Conservation (phyloP, 257 asterid species). For the Penstemon newberryi region DNA sequence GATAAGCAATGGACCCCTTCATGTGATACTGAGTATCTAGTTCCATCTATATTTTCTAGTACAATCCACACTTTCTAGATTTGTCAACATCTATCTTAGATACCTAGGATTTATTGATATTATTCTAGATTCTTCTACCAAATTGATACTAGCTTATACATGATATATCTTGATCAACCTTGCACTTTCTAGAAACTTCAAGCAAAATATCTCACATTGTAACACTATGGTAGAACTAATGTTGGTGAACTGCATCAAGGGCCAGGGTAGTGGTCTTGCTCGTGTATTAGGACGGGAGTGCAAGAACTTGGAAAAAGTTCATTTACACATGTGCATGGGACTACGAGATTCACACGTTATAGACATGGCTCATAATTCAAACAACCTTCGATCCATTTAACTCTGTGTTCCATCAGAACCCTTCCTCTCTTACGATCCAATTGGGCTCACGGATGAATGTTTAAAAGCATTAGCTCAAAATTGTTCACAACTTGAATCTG, state of each 20-base stretch:
- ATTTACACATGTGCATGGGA: slow-evolving; percentile 77
- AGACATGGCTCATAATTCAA: slow-evolving; percentile 59
- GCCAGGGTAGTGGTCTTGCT: slow-evolving; percentile 83
- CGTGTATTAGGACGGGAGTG: slow-evolving; percentile 65
- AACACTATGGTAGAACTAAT: slow-evolving; percentile 63
- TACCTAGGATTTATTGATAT: no score
- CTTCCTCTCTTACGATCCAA: slow-evolving; percentile 60
- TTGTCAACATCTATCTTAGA: no score
- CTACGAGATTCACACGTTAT: slow-evolving; percentile 68
- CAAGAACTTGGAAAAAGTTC: slow-evolving; percentile 61
- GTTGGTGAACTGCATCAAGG: slow-evolving; percentile 68
- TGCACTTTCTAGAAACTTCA: no score
- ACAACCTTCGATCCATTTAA: slow-evolving; percentile 63
- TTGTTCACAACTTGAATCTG: slow-evolving; percentile 58
- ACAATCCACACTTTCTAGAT: no score
- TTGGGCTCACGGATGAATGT: slow-evolving; percentile 66
- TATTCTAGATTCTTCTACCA: no score
- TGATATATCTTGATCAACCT: no score
- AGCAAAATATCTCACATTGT: no score
- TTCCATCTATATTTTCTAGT: no score
- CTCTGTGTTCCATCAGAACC: slow-evolving; percentile 69
- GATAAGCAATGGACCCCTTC: slow-evolving; percentile 56
- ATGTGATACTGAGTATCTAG: slow-evolving; percentile 30
- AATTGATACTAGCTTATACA: no score
- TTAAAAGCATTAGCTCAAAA: slow-evolving; percentile 58